Percentiles rank a stretch among this genome's conserved stretches.
phyloP scores from a whole-genome alignment of 2,329 filamentous ascomycete genomes.

The Botrytis paeoniae region DNA sequence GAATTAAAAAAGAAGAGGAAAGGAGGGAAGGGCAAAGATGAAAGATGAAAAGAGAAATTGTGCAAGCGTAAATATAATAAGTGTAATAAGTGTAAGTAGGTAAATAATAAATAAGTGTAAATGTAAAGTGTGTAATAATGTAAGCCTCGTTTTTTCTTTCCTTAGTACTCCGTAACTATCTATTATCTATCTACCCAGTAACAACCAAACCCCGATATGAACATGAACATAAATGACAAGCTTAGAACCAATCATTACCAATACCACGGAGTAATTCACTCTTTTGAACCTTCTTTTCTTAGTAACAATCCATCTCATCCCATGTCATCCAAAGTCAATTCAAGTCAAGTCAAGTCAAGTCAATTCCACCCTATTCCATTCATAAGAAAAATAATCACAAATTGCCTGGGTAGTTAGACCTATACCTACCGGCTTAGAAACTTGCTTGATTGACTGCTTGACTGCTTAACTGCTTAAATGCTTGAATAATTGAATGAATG shows the following conservation, averaged over 20 bases:
- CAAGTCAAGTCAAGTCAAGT: background rate
- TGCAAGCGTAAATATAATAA: background rate
- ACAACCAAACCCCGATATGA: background rate
- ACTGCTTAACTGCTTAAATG: background rate
- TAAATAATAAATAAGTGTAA: background rate
- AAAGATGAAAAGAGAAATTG: background rate
- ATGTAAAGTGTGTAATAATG: background rate
- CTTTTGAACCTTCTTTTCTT: background rate
- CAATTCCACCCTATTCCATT: background rate
- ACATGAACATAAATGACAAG: background rate
- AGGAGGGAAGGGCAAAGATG: background rate
- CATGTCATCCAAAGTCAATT: no score
- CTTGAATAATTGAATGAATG: background rate
- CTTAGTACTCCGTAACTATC: background rate
- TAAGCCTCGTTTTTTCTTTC: background rate
- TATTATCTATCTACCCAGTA: background rate
- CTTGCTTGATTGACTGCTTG: background rate
- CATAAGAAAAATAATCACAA: background rate
- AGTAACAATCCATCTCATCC: background rate
- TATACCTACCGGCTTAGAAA: background rate
- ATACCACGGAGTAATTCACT: background rate
- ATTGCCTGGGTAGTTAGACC: background rate
- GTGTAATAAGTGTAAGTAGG: no score
- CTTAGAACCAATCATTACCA: background rate
- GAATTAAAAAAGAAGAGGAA: background rate